These are phyloP conservation scores for Heritiera littoralis DNA, from an alignment of 345 rosid genomes.

Conservation along the genomic window DNA sequence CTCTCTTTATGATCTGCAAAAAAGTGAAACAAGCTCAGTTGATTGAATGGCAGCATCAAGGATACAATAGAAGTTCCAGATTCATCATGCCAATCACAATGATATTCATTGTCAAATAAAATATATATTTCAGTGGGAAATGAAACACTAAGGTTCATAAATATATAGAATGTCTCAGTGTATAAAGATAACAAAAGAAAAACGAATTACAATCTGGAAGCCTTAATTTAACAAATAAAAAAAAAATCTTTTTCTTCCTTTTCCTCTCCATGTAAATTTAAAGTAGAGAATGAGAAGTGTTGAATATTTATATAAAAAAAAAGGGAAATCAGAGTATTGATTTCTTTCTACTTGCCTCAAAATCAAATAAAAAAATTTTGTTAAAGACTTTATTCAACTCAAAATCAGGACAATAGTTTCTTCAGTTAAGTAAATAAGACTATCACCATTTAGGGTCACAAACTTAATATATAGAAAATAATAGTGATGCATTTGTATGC, in stretches of 20 bases:
- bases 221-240: background rate
- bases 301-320: background rate
- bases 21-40: slow-evolving; percentile 10
- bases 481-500: too few relatives aligned
- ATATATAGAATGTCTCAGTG: background rate
- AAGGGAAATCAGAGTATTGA: background rate
- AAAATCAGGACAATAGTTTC: background rate
- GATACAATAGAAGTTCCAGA: background rate
- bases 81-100: background rate
- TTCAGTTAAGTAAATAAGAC: background rate
- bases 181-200: background rate
- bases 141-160: background rate
- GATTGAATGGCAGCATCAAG: slow-evolving; percentile 1
- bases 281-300: background rate
- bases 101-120: background rate
- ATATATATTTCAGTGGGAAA: background rate
- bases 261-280: background rate
- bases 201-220: background rate
- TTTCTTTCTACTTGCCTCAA: background rate
- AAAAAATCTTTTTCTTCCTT: background rate
- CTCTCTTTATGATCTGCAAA: slow-evolving; percentile 27
- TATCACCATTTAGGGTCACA: background rate
- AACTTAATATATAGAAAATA: too few relatives aligned
- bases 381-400: background rate
- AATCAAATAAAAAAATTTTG: background rate